phyloP scores from a whole-genome alignment of 2,329 filamentous ascomycete genomes.

The Exserohilum rostratum region DNA sequence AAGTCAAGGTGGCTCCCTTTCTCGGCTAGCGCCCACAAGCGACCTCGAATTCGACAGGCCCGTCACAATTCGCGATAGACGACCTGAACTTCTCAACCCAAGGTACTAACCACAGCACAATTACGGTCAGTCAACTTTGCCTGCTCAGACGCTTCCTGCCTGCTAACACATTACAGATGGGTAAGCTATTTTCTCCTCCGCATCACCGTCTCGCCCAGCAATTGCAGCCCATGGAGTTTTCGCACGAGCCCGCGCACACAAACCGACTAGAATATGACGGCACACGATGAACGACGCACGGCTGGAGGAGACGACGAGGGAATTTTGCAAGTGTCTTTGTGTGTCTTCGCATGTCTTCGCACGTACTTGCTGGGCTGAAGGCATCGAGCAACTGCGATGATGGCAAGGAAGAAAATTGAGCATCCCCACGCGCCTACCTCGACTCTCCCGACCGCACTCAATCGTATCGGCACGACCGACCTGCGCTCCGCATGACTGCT shows the following conservation, averaged over 20 bases:
- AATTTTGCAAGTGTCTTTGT: background rate
- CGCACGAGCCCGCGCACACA: slow-evolving; percentile 22
- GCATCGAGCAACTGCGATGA: background rate
- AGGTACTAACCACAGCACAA: slow-evolving; percentile 56
- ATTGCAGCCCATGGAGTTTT: slow-evolving; percentile 42
- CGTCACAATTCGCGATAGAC: slow-evolving; percentile 22
- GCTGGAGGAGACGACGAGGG: background rate
- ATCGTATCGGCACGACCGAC: background rate
- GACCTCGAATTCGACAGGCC: slow-evolving; percentile 23
- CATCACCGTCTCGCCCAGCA: slow-evolving; percentile 31
- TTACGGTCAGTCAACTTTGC: slow-evolving; percentile 56
- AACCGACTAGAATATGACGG: slow-evolving; percentile 5
- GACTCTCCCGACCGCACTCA: background rate
- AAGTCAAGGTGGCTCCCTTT: slow-evolving; percentile 16
- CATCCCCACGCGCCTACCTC: slow-evolving; percentile 3
- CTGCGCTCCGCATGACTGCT: slow-evolving; percentile 10
- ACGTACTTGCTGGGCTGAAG: background rate
- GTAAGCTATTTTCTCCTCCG: slow-evolving; percentile 57
- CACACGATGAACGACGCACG: slow-evolving; percentile 1
- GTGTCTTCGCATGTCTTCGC: background rate
- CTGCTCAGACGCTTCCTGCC: slow-evolving; percentile 3
- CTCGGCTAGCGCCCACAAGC: slow-evolving; percentile 34
- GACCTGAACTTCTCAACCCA: slow-evolving; percentile 40
- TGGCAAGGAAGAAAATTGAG: background rate
- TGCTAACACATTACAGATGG: slow-evolving; percentile 61